These are phyloP conservation scores for Rubia peregrina DNA, from an alignment of 305 asterid species.

Conservation along the genomic window DNA sequence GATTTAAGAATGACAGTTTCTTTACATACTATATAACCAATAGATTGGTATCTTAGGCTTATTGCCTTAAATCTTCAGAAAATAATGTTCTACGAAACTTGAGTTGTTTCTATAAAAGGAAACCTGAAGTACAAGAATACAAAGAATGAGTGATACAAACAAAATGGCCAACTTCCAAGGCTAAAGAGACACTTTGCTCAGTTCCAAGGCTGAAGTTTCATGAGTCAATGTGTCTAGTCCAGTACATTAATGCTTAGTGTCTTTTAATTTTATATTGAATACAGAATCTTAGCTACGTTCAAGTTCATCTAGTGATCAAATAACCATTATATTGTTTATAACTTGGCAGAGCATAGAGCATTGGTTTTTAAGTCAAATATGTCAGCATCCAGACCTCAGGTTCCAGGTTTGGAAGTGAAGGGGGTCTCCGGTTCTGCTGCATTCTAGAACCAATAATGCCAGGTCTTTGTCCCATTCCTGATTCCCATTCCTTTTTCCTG, in stretches of 20 bases:
- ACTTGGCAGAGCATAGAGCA: not conserved
- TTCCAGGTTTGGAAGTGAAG: slow-evolving; percentile 58
- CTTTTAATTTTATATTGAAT: not conserved
- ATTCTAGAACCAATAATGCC: slow-evolving; percentile 33
- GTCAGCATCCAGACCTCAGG: slow-evolving; percentile 56
- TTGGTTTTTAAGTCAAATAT: not conserved
- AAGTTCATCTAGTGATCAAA: slow-evolving; percentile 1
- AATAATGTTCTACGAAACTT: not conserved
- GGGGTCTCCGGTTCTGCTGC: slow-evolving; percentile 31
- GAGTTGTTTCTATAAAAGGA: not conserved
- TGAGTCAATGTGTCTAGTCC: not conserved
- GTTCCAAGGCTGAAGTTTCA: no score
- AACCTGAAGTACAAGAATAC: not conserved
- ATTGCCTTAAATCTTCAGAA: not conserved
- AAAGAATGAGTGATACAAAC: not conserved
- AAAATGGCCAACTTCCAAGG: not conserved
- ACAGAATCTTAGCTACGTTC: not conserved
- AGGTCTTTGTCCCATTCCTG: slow-evolving; percentile 33
- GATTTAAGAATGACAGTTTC: not conserved
- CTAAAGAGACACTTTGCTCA: no score
- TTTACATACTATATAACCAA: not conserved
- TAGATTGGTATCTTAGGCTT: not conserved
- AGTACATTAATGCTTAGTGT: not conserved
- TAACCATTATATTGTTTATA: not conserved
- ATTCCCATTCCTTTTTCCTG: slow-evolving; percentile 58